These are phyloP conservation scores for Jaapia argillacea DNA, from an alignment of 768 basidiomycete genomes.

Conservation along the genomic window DNA sequence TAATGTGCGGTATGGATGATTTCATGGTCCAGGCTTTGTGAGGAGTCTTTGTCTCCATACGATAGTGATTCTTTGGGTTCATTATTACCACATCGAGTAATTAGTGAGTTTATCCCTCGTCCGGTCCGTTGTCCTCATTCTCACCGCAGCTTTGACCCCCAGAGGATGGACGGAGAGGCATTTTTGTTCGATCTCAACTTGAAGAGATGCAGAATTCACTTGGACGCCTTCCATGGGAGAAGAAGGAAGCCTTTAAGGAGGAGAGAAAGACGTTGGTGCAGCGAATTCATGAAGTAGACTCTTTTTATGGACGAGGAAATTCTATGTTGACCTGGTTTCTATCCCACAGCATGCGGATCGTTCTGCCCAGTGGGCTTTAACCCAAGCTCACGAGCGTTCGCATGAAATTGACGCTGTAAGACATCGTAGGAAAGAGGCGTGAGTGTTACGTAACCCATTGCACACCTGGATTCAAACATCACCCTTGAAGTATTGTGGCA, in stretches of 20 bases:
- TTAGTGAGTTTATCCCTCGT: background rate
- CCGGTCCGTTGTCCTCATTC: background rate
- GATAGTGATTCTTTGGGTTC: background rate
- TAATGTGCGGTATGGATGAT: background rate
- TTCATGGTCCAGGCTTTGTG: background rate
- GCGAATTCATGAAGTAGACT: too few relatives aligned
- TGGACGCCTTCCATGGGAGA: background rate
- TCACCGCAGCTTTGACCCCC: background rate
- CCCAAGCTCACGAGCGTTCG: too few relatives aligned
- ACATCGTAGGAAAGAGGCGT: too few relatives aligned
- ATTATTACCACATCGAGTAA: background rate
- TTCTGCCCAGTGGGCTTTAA: too few relatives aligned
- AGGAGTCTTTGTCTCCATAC: background rate
- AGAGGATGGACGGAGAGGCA: background rate
- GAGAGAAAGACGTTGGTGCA: too few relatives aligned
- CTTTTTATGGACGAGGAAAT: too few relatives aligned
- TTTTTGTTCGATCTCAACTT: background rate
- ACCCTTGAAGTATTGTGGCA: background rate
- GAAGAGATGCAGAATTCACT: background rate
- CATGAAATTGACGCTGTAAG: too few relatives aligned
- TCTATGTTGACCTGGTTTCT: too few relatives aligned
- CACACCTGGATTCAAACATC: too few relatives aligned
- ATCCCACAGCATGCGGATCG: too few relatives aligned
- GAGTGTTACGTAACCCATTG: too few relatives aligned
- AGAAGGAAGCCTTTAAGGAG: background rate